Evolutionary conservation across 83 land plant genomes (phyloP), one percentile per base, ranked within the genome.

Genomic region (Thuja plicata): DNA sequence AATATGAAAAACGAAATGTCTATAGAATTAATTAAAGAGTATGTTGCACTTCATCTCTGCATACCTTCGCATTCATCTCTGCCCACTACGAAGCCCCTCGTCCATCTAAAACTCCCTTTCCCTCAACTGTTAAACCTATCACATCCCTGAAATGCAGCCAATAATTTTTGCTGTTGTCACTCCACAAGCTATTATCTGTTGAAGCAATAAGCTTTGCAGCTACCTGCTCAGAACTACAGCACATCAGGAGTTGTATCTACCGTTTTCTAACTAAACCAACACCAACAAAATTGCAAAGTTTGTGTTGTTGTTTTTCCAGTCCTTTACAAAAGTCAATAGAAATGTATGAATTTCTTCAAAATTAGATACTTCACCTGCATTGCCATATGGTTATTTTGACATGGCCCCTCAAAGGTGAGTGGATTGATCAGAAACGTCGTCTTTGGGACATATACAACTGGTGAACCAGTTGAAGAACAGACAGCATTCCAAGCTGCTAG

Each of bases 401-500:
- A 94, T 10, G 93, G 94, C 3, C 95, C 95, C 9, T 30, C n/a
- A 71, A 94, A 94, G 0, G 2, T 38, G 9, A 87, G 86, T 17
- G 62, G 50, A 8, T 62, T 37, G 5, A 92, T 30, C 77, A 92
- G 54, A 88, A 90, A 92, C 15, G 78, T 87, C 10, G 89, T 91
- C 8, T 50, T 16, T 0, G 94, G 94, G 7, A 91, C 94, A 34
- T 82, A 55, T 27, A 94, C 84, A 7, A 84, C 85, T 1, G 92
- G 55, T 5, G 89, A 35, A 10, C 34, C 8, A 27, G 62, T 35
- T 1, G 92, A 89, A 84, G 77, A 55, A 54, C 95, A 94, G 3
- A 94, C 94, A 4, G 92, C 87, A 16, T 38, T 71, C 95, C 95
- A 94, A 0, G 95, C 91, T 37, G 9, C 79, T 15, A 90, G 88